These are phyloP conservation scores for Dissophora globulifera DNA, from an alignment of 192 early-diverging fungal species.

Conservation along the genomic window DNA sequence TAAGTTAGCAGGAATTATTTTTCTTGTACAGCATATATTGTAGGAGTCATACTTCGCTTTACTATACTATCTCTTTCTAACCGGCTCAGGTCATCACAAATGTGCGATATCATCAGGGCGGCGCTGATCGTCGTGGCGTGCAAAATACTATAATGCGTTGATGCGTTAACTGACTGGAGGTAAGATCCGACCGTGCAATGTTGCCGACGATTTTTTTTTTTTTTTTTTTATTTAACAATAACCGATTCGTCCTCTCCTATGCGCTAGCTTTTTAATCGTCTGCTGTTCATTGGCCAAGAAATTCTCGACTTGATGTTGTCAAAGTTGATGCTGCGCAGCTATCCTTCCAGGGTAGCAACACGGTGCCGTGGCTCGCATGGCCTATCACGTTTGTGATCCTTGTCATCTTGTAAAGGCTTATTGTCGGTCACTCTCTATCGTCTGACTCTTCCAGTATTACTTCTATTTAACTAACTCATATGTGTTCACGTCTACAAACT, in stretches of 20 bases:
- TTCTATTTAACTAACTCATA: not conserved
- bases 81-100: constrained; percentile 81
- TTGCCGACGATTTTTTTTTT: too few relatives aligned
- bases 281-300: constrained; percentile 93
- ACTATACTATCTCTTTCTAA: constrained; percentile 39
- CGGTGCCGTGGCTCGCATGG: constrained; percentile 54
- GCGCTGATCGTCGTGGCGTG: constrained; percentile 80
- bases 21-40: too few relatives aligned
- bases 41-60: not conserved
- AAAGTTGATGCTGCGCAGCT: constrained; percentile 68
- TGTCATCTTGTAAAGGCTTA: constrained; percentile 81
- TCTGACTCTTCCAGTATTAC: not conserved
- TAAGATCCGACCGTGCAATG: constrained; percentile 26
- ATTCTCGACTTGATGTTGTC: constrained; percentile 95
- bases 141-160: constrained; percentile 79
- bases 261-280: constrained; percentile 93
- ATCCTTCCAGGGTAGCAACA: constrained; percentile 29
- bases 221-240: not conserved
- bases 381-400: constrained; percentile 77
- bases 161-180: constrained; percentile 94
- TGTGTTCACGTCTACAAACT: not conserved
- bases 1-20: too few relatives aligned
- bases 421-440: not conserved
- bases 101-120: constrained; percentile 92
- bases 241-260: not conserved